Evolutionary conservation across 2,329 filamentous ascomycete genomes (phyloP).

Genomic region (Phyllosticta capitalensis): DNA sequence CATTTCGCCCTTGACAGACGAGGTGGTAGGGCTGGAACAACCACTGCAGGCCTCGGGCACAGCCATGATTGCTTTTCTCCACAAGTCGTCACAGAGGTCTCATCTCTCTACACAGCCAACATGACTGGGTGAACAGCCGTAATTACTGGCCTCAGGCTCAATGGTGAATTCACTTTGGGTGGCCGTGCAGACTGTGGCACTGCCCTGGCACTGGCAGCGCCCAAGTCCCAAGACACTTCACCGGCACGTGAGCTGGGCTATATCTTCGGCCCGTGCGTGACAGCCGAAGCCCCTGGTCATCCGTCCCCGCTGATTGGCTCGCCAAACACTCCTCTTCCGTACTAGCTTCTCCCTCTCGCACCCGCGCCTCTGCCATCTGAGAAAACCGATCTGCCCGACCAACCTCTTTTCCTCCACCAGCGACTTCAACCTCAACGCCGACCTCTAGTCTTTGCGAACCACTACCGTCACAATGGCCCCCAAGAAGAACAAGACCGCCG

Average conservation of each 20-base stretch:
- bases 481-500: conserved; percentile 85
- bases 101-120: too few relatives aligned
- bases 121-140: too few relatives aligned
- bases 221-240: too few relatives aligned
- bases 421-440: conserved; percentile 23
- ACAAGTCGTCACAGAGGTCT: neutral
- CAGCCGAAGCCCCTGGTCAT: neutral
- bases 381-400: conserved; percentile 6
- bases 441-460: conserved; percentile 22
- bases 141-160: too few relatives aligned
- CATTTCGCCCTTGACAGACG: neutral
- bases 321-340: neutral
- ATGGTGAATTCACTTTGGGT: too few relatives aligned
- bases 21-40: conserved; percentile 11
- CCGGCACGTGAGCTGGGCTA: too few relatives aligned
- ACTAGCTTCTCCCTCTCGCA: neutral
- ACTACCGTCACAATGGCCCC: conserved; percentile 48
- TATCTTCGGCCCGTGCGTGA: neutral
- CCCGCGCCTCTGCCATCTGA: conserved; percentile 2
- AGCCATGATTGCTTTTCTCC: neutral
- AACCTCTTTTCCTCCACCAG: neutral
- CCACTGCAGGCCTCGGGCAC: neutral
- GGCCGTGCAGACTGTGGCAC: too few relatives aligned
- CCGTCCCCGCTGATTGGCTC: conserved; percentile 5
- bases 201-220: too few relatives aligned